Base-by-base conservation (phyloP, 306 rosid genomes). In the Elaeagnus macrophylla region DNA sequence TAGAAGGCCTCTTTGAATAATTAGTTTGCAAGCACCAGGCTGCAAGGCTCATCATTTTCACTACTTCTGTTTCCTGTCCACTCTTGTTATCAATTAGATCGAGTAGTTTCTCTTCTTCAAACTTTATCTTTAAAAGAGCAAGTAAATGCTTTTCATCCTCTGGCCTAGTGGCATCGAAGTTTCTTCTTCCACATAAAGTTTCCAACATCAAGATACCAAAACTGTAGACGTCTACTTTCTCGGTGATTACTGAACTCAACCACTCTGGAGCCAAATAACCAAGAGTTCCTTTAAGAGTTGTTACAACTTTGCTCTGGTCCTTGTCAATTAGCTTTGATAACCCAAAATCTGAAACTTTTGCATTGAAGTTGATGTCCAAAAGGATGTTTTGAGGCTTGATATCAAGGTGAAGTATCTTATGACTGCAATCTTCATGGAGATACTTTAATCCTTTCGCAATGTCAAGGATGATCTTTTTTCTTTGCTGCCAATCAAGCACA, bases 181-280 rank as follows among this genome's bases (percentile, higher is more conserved):
- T 53, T 12, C 40, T 53, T 5, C 57, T 18, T 53, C 57, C 42
- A 36, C 42, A 53, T 0, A 57, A 12, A 16, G 40, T 40, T 32
- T 57, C 61, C 61, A 57, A 39, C 7, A 42, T 19, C 12, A 57
- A 16, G n/a, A 41, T 14, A 3, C 51, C 50, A 0, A 57, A 57
- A 1, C 61, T 57, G 12, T 42, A 57, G 7, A 57, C 61, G 20
- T 57, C 50, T 42, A 57, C 61, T 11, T 57, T 57, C 42, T 57
- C 61, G 1, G 61, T 57, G 6, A 57, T 57, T 9, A 39, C 0
- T 0, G 61, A 57, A 35, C 19, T 57, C 14, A 36, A 12, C 61
- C 51, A 57, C 20, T 57, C 61, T 39, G 48, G 60, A 56, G 60
- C 48, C 48, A 56, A 15, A 40, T 56, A 56, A 47, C 48, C 60